Conservation (phyloP, 768 basidiomycete species). For the Fomitopsis pulvina region DNA sequence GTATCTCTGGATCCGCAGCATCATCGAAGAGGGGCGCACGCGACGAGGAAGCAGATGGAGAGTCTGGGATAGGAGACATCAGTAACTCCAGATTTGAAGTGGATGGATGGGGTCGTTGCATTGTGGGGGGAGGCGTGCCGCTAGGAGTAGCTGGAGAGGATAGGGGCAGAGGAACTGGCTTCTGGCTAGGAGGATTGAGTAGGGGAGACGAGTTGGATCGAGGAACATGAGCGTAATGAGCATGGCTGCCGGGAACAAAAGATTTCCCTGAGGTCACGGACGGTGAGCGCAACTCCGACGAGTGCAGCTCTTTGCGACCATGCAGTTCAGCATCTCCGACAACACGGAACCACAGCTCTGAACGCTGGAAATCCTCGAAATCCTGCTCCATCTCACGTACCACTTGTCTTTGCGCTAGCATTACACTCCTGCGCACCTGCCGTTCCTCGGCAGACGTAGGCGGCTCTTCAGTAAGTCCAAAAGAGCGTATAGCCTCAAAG, state of each 20-base stretch:
- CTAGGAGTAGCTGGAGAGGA: constrained; percentile 4
- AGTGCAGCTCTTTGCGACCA: constrained; percentile 5
- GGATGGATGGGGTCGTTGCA: constrained; percentile 18
- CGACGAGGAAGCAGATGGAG: constrained; percentile 39
- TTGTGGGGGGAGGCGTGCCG: neutral
- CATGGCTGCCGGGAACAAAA: neutral
- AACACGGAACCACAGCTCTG: constrained; percentile 91
- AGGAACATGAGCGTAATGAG: neutral
- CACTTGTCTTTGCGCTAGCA: constrained; percentile 79
- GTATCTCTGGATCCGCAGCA: constrained; percentile 51
- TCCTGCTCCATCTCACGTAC: constrained; percentile 86
- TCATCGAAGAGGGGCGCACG: constrained; percentile 79
- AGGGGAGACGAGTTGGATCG: constrained; percentile 18
- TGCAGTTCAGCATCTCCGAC: constrained; percentile 55
- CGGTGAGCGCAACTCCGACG: neutral
- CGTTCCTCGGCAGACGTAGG: constrained; percentile 38
- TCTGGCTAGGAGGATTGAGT: constrained; percentile 4
- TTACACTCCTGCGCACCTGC: constrained; percentile 69
- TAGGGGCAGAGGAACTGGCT: neutral
- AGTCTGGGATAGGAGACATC: constrained; percentile 62
- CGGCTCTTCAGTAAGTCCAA: constrained; percentile 44
- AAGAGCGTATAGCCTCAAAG: constrained; percentile 60
- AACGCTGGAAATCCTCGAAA: constrained; percentile 82
- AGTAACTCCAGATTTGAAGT: constrained; percentile 72
- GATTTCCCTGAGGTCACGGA: neutral